Conservation (phyloP, 2,329 filamentous ascomycete genomes). For the Trichoderma arundinaceum region DNA sequence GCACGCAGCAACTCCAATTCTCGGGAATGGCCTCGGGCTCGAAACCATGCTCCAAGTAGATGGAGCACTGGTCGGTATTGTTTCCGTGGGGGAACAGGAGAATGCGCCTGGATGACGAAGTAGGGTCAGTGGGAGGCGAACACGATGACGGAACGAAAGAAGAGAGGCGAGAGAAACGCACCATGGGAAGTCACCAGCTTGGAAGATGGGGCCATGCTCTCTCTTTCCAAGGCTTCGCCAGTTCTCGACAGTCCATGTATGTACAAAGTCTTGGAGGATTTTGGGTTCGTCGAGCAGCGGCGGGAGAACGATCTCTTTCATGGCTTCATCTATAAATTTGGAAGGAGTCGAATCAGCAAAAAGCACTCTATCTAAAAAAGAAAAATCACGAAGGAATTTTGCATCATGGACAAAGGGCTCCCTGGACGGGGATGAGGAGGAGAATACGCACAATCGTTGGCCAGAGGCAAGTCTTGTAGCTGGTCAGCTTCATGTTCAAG, state of each 20-base stretch:
- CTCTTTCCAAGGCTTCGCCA: conserved; percentile 80
- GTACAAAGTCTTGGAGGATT: conserved; percentile 72
- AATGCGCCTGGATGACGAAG: conserved; percentile 70
- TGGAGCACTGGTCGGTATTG: conserved; percentile 89
- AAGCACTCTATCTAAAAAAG: too few relatives aligned
- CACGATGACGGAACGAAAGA: conserved; percentile 35
- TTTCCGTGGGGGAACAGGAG: conserved; percentile 96
- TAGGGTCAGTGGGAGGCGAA: neutral
- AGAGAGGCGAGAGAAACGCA: conserved; percentile 48
- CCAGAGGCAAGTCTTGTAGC: conserved; percentile 55
- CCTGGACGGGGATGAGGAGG: conserved; percentile 12
- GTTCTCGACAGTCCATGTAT: conserved; percentile 87
- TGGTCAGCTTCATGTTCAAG: conserved; percentile 56
- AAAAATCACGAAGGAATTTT: neutral
- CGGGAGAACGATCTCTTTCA: conserved; percentile 79
- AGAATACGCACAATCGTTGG: conserved; percentile 58
- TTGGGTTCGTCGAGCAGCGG: conserved; percentile 77
- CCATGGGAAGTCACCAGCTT: conserved; percentile 89
- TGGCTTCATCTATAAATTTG: conserved; percentile 73
- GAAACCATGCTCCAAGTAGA: conserved; percentile 96
- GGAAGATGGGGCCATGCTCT: conserved; percentile 85
- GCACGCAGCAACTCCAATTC: conserved; percentile 95
- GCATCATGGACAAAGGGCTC: neutral
- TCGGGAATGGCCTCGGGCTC: conserved; percentile 76
- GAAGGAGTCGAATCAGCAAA: conserved; percentile 34